Evolutionary conservation across 139 green algal genomes (phyloP), one percentile per base, ranked within the genome.

Genomic region (Coelastrella sp.): DNA sequence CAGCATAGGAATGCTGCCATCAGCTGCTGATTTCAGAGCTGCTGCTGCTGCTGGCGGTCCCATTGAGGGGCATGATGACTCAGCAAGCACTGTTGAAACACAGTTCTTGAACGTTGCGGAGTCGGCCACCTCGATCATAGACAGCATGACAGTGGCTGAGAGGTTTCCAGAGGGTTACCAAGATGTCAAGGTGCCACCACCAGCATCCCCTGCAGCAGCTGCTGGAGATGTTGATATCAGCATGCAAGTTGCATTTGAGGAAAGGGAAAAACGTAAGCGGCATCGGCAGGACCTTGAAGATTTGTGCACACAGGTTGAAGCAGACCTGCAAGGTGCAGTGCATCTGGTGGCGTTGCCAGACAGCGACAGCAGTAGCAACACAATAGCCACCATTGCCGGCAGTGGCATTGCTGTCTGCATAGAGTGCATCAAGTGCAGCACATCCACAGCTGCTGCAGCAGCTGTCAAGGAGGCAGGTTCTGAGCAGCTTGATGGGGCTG

Each of bases 131-230:
- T 15, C 63, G 19, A 12, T n/a, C 6, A 75, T 73, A 14, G n/a
- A 86, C 58, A 74, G 57, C 6, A 72, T 7, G 20, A 73, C 81
- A 6, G 56, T 86, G 8, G 1, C 22, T 59, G 81, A 60, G 59
- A 22, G 60, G 0, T 12, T 86, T n/a, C 81, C 81, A 24, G 81
- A 86, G 59, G 81, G 81, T 17, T 86, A 86, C 56, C 81, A 59
- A 49, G 35, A 49, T 49, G 35, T 49, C 35, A 49, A 49, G 59
- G 22, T 73, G 81, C 81, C 60, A 58, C 20, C 79, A 81, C 20
- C 7, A 8, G 27, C 14, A 61, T 10, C 6, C 14, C 9, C 27
- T 74, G 81, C 56, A 58, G 81, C 59, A 22, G 59, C 59, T 72
- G 80, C 22, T 58, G 59, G 8, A 15, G 81, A 0, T 59, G 59